Percentiles rank a stretch among this genome's conserved stretches.
These are phyloP conservation scores for Melampsora larici-populina DNA, from an alignment of 1,284 basidiomycete genomes.

Conservation along the genomic window DNA sequence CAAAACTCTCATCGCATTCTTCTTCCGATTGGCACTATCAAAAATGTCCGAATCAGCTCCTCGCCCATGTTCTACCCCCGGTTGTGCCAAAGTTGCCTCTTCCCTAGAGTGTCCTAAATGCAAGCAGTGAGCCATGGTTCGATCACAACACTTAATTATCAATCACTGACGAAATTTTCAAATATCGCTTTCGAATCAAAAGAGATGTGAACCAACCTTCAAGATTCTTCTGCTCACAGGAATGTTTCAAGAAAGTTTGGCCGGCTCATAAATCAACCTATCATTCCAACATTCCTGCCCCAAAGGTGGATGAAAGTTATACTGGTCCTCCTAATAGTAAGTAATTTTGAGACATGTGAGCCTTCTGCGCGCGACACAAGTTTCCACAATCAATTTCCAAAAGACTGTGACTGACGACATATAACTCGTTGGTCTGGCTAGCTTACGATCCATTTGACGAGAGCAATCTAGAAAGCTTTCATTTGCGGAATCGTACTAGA, in stretches of 20 bases:
- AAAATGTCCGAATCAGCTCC: not conserved
- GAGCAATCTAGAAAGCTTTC: slow-evolving; percentile 18
- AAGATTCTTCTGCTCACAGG: slow-evolving; percentile 38
- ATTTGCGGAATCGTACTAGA: slow-evolving; percentile 18
- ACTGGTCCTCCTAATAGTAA: slow-evolving; percentile 20
- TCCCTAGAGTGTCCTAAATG: slow-evolving; percentile 40
- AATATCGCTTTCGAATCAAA: not conserved
- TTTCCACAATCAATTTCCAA: not conserved
- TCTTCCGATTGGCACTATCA: not conserved
- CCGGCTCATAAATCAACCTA: slow-evolving; percentile 27
- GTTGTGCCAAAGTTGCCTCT: slow-evolving; percentile 37
- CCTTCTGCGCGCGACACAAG: not conserved
- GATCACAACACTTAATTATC: not conserved
- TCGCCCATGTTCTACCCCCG: slow-evolving; percentile 26
- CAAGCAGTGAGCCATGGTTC: slow-evolving; percentile 18
- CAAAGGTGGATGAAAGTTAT: slow-evolving; percentile 14
- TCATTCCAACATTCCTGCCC: slow-evolving; percentile 32
- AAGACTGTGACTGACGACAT: not conserved
- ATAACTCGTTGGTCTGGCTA: not conserved
- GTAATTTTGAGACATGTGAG: not conserved
- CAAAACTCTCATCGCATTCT: no score
- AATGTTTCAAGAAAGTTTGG: slow-evolving; percentile 37
- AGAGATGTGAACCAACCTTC: slow-evolving; percentile 29
- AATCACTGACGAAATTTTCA: not conserved
- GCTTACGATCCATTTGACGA: slow-evolving; percentile 37